phyloP scores from a whole-genome alignment of 2,329 filamentous ascomycete genomes.

The Akanthomyces lecanii region DNA sequence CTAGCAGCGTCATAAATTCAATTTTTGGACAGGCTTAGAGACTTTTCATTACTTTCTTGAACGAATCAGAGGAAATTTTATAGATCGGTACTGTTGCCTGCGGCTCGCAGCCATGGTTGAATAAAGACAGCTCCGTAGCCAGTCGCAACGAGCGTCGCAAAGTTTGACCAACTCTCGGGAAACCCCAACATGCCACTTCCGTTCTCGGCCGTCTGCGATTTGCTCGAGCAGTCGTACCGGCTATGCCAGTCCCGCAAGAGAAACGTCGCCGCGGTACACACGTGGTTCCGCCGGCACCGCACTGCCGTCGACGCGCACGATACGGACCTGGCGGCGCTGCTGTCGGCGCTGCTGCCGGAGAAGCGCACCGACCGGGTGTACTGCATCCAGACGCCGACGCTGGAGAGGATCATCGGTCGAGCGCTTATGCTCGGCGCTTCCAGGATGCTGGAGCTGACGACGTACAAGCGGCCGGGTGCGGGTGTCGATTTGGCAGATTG shows the following conservation, averaged over 20 bases:
- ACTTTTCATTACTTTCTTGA: neutral
- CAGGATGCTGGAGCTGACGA: constrained; percentile 56
- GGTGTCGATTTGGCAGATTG: constrained; percentile 68
- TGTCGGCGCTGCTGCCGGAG: constrained; percentile 74
- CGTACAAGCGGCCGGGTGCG: constrained; percentile 54
- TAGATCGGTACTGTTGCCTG: neutral
- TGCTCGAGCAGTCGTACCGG: constrained; percentile 64
- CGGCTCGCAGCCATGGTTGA: neutral
- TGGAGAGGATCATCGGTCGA: constrained; percentile 65
- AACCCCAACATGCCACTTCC: constrained; percentile 42
- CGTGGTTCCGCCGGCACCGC: constrained; percentile 68
- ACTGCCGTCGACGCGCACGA: constrained; percentile 51
- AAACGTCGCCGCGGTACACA: constrained; percentile 39
- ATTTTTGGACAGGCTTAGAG: neutral
- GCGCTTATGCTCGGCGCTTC: constrained; percentile 61
- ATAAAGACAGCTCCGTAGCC: neutral
- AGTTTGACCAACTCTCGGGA: neutral
- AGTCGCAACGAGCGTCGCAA: neutral
- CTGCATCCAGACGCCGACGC: constrained; percentile 54
- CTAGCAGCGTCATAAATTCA: neutral
- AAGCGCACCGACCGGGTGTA: constrained; percentile 75
- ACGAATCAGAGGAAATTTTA: too few relatives aligned
- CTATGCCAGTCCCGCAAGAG: constrained; percentile 32
- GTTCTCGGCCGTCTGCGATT: constrained; percentile 68
- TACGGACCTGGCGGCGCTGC: constrained; percentile 57